Evolutionary conservation across 441 rosid genomes (phyloP), one percentile per base, ranked within the genome.

Genomic region (Populus hybrid): DNA sequence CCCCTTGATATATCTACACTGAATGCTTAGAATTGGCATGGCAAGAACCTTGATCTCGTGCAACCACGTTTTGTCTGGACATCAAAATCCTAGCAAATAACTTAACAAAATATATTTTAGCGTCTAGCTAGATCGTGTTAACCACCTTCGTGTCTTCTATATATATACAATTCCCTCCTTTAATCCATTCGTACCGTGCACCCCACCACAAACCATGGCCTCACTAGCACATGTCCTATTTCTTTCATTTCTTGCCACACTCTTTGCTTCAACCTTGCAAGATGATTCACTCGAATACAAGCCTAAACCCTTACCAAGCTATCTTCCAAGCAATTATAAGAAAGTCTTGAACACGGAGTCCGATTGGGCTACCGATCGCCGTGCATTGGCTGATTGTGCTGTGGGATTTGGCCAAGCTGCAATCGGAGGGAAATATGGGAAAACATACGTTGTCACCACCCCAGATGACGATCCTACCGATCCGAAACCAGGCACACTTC

Each of bases 401-500:
- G 88, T 90, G 16, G 96, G 98, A 6, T 92, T 88, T 3, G 96
- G 94, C 5, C 84, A 86, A 70, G 82, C 83, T 0, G 87, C 93
- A 0, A 24, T 80, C 0, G 96, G 96, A 21, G 98, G 98, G 8
- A 89, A 92, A 72, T 81, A 85, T 2, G 94, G 98, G 20, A 38
- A 84, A 1, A 85, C 87, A 36, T 93, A 92, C 9, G 79, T 83
- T 3, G 96, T 92, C 71, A 89, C 87, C 11, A 63, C 78, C 69
- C 82, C 86, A 4, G 91, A 92, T 30, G 92, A 93, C 34, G 88
- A 93, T 77, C 89, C 95, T 40, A 90, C 89, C 23, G 88, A 86
- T 75, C 97, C 98, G 35, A 89, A 72, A 81, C 95, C 93, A 8
- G 98, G 98, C 2, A 92, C 97, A 12, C 80, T 93, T 76, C 89